Conservation (phyloP, 2,329 filamentous ascomycete species). For the Mycosphaerella sp. region DNA sequence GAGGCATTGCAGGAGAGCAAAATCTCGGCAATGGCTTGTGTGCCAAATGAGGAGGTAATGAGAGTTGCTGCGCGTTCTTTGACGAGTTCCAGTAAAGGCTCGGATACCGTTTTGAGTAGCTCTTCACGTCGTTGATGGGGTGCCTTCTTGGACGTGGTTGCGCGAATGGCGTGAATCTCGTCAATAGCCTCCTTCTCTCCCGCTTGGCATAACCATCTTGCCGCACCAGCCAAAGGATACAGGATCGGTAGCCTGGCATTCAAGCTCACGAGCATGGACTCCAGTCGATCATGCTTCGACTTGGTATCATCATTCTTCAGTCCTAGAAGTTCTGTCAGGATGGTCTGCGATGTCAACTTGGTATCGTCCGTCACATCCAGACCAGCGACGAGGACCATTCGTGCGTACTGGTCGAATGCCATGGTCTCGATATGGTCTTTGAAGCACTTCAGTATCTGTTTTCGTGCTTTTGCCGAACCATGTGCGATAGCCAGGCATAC, state of each 20-base stretch:
- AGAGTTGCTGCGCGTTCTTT: conserved; percentile 61
- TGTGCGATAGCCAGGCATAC: conserved; percentile 76
- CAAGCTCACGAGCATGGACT: conserved; percentile 62
- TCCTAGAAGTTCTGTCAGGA: conserved; percentile 79
- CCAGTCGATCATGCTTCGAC: conserved; percentile 44
- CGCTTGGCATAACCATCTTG: conserved; percentile 57
- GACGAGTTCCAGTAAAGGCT: conserved; percentile 68
- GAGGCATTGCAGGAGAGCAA: conserved; percentile 67
- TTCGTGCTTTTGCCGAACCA: conserved; percentile 85
- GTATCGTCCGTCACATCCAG: conserved; percentile 95
- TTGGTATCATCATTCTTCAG: conserved; percentile 48
- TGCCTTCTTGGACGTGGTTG: conserved; percentile 89
- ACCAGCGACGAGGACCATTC: conserved; percentile 74
- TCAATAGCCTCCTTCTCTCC: conserved; percentile 61
- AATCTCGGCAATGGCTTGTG: conserved; percentile 77
- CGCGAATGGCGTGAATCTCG: conserved; percentile 72
- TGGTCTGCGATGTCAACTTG: conserved; percentile 73
- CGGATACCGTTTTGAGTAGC: conserved; percentile 65
- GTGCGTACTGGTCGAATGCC: conserved; percentile 71
- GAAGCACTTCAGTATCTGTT: conserved; percentile 78
- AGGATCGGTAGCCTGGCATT: conserved; percentile 62
- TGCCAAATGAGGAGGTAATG: conserved; percentile 70
- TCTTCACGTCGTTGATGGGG: conserved; percentile 67
- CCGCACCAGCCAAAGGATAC: conserved; percentile 66
- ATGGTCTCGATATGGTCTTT: conserved; percentile 84